These are phyloP conservation scores for grape (Vitis vinifera) DNA, from an alignment of 164 flowering plant genomes.

Conservation along the genomic window DNA sequence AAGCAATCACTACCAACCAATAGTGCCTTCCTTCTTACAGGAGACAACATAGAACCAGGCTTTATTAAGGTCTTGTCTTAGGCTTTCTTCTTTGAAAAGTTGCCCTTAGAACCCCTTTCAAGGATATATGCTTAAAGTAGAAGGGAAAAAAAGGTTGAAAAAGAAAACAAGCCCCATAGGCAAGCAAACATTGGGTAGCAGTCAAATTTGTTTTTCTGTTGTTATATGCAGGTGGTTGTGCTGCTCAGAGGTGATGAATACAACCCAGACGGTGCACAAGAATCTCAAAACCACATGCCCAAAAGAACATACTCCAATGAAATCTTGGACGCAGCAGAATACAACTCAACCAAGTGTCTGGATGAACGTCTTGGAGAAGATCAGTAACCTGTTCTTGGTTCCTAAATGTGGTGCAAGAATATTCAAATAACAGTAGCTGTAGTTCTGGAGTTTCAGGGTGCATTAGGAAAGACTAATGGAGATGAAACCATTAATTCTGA, in stretches of 20 bases:
- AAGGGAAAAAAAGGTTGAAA: not conserved
- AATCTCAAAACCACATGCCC: conserved; percentile 5
- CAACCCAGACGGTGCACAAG: conserved; percentile 5
- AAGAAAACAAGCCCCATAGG: not conserved
- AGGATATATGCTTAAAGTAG: too few species aligned
- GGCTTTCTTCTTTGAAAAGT: too few species aligned
- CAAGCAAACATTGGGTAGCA: not conserved
- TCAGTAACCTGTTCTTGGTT: conserved; percentile 31
- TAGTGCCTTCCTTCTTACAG: too few species aligned
- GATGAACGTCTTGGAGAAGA: conserved; percentile 20
- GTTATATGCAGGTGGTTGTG: conserved; percentile 31
- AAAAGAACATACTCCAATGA: conserved; percentile 54
- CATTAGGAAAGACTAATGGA: conserved; percentile 11
- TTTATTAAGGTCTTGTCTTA: too few species aligned
- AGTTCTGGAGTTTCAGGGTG: not conserved
- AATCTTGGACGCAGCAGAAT: conserved; percentile 45
- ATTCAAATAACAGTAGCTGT: conserved; percentile 4
- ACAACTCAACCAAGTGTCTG: conserved; percentile 47
- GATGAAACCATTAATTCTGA: not conserved
- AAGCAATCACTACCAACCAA: too few species aligned
- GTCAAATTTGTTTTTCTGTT: not conserved
- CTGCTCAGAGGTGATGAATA: conserved; percentile 37
- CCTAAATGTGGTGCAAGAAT: conserved; percentile 6
- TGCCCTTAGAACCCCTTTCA: too few species aligned
- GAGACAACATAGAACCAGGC: too few species aligned